Evolutionary conservation across 306 rosid genomes (phyloP).

Genomic region (Corylus americana): DNA sequence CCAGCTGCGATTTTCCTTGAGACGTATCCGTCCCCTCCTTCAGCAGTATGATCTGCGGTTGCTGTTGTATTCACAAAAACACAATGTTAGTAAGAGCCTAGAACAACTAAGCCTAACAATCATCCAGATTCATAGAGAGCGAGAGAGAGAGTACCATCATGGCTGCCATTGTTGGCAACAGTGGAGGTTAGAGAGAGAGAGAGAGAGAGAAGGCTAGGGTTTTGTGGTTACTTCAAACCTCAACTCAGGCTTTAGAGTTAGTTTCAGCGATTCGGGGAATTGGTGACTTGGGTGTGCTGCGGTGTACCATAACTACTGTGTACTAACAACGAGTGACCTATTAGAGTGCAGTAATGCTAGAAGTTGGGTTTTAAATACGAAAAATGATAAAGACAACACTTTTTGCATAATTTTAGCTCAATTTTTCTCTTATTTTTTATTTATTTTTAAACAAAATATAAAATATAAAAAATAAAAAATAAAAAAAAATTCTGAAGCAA

Average conservation of each 20-base stretch:
- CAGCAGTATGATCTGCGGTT: slow-evolving; percentile 95
- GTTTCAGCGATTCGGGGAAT: not conserved
- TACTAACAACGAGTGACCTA: not conserved
- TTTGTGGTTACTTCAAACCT: slow-evolving; percentile 9
- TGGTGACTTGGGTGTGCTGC: not conserved
- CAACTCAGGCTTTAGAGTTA: not conserved
- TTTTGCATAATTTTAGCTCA: too few species aligned
- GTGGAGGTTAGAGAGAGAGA: slow-evolving; percentile 8
- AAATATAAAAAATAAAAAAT: too few species aligned
- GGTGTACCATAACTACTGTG: not conserved
- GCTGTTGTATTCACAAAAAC: slow-evolving; percentile 48
- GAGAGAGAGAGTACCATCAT: slow-evolving; percentile 63
- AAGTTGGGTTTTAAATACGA: too few species aligned
- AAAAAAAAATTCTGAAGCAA: too few species aligned
- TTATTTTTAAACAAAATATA: too few species aligned
- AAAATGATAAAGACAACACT: too few species aligned
- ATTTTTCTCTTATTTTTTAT: too few species aligned
- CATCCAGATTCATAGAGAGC: not conserved
- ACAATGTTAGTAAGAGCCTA: slow-evolving; percentile 13
- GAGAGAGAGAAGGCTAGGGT: slow-evolving; percentile 43
- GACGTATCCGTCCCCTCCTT: slow-evolving; percentile 98
- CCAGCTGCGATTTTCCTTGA: slow-evolving; percentile 88
- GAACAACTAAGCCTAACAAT: not conserved
- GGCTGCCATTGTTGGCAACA: slow-evolving; percentile 67
- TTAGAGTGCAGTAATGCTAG: too few species aligned